These are phyloP conservation scores for Pythium myriotylum DNA, from an alignment of 352 stramenopile species.

Conservation along the genomic window DNA sequence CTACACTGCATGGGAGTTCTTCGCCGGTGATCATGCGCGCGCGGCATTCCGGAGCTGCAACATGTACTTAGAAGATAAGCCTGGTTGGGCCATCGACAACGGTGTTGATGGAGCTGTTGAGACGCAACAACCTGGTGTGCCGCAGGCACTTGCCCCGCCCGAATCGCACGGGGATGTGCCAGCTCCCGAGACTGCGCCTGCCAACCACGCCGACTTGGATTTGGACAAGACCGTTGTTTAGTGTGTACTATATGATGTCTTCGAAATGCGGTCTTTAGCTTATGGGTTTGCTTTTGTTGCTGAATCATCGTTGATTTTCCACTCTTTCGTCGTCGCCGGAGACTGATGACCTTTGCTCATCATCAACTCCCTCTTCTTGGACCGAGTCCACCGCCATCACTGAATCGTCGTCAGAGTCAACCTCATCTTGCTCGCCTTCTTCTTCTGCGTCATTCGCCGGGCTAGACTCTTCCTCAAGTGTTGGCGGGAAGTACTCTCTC, in stretches of 20 bases:
- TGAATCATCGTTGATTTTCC: background rate
- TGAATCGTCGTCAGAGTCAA: slow-evolving; percentile 32
- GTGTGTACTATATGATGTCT: background rate
- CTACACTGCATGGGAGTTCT: slow-evolving; percentile 84
- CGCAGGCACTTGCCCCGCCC: background rate
- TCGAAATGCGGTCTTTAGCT: too few relatives aligned
- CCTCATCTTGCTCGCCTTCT: slow-evolving; percentile 18
- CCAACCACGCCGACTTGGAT: slow-evolving; percentile 7
- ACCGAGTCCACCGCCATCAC: slow-evolving; percentile 41
- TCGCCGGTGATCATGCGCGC: slow-evolving; percentile 73
- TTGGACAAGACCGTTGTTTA: slow-evolving; percentile 28
- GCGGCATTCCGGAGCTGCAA: slow-evolving; percentile 81
- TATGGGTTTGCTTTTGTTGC: background rate
- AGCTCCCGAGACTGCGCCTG: background rate
- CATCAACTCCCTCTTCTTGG: slow-evolving; percentile 15
- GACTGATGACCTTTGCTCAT: background rate
- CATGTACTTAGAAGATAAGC: slow-evolving; percentile 83
- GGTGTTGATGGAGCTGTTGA: slow-evolving; percentile 9
- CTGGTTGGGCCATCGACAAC: slow-evolving; percentile 41
- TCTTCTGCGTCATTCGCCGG: background rate
- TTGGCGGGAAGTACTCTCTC: slow-evolving; percentile 66
- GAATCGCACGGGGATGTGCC: background rate
- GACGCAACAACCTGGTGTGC: background rate
- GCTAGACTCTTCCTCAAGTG: slow-evolving; percentile 31
- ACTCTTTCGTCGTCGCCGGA: background rate